Conservation (phyloP, 108 stramenopile genomes). For the Hondaea fermentalgiana region DNA sequence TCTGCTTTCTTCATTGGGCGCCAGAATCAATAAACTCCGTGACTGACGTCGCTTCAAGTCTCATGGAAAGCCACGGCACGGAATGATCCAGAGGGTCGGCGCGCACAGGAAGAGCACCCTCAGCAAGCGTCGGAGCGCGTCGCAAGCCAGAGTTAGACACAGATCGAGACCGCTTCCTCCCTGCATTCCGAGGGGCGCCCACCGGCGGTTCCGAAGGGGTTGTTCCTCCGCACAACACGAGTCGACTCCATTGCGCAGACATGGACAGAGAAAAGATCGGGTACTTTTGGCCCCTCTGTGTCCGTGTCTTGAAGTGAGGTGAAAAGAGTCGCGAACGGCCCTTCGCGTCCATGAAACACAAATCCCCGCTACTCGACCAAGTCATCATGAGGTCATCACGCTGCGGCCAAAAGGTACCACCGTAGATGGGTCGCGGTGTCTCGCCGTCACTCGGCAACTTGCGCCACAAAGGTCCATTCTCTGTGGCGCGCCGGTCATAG, state of each 20-base stretch:
- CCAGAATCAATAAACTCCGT: no score
- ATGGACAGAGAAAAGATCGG: not conserved
- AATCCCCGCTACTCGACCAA: not conserved
- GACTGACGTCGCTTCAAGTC: no score
- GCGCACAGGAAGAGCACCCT: not conserved
- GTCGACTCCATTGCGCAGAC: not conserved
- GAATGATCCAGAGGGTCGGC: not conserved
- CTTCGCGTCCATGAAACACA: not conserved
- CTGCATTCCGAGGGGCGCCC: no score
- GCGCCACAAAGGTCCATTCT: not conserved
- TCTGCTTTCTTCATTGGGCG: no score
- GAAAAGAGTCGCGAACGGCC: not conserved
- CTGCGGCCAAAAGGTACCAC: not conserved
- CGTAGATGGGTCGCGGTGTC: not conserved
- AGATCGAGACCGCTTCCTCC: no score
- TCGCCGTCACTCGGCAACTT: not conserved
- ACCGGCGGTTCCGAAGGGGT: not conserved
- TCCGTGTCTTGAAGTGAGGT: not conserved
- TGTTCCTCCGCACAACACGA: not conserved
- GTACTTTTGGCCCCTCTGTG: not conserved
- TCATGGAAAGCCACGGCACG: not conserved
- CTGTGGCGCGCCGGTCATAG: not conserved
- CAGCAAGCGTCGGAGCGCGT: not conserved
- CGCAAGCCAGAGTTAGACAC: not conserved
- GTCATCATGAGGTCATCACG: not conserved